These are phyloP conservation scores for Pythium rhizo-oryzae DNA, from an alignment of 352 stramenopile genomes.

Conservation along the genomic window DNA sequence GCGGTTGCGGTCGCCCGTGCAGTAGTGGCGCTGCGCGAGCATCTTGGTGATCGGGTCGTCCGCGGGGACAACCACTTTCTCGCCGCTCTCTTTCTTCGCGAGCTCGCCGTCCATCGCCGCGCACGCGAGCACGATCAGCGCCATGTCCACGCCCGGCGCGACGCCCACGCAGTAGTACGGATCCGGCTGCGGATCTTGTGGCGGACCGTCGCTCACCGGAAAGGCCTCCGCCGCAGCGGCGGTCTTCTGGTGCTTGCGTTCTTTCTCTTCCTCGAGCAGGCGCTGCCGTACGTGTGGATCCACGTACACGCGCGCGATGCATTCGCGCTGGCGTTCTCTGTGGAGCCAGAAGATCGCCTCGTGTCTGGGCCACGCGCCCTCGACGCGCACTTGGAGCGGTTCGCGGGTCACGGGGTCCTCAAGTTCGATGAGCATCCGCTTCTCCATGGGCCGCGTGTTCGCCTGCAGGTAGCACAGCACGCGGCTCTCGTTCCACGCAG, in stretches of 20 bases:
- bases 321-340: background rate
- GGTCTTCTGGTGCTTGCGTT: too few relatives aligned
- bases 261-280: background rate
- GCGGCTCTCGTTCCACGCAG: background rate
- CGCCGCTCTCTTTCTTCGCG: conserved; percentile 1
- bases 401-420: conserved; percentile 8
- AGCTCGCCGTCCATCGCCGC: conserved; percentile 20
- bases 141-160: conserved; percentile 20
- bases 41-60: conserved; percentile 17
- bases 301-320: conserved; percentile 20
- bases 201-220: too few relatives aligned
- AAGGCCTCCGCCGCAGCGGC: too few relatives aligned
- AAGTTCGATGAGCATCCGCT: conserved; percentile 11
- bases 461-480: conserved; percentile 25
- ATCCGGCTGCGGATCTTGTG: too few relatives aligned
- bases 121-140: conserved; percentile 23
- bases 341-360: conserved; percentile 16
- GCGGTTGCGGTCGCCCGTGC: conserved; percentile 1
- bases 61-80: background rate
- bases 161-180: conserved; percentile 16
- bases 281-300: background rate
- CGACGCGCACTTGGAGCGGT: background rate
- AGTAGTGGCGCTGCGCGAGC: conserved; percentile 22
- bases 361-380: conserved; percentile 15
- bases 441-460: conserved; percentile 19